These are phyloP conservation scores for Paraconiothyrium brasiliense DNA, from an alignment of 2,329 filamentous ascomycete species.

Conservation along the genomic window DNA sequence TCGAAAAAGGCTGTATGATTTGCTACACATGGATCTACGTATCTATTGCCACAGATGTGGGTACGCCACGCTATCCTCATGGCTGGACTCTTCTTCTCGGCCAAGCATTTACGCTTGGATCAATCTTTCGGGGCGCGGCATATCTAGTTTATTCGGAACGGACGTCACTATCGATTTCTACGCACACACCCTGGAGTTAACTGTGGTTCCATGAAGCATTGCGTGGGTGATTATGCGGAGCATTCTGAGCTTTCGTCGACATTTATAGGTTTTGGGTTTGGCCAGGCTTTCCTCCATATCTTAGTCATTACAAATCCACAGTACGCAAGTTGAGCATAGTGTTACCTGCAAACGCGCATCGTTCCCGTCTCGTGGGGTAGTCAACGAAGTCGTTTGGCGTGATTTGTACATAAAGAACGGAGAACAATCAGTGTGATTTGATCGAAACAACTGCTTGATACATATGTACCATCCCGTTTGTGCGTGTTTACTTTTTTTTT, in stretches of 20 bases:
- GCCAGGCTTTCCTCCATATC: slow-evolving; percentile 18
- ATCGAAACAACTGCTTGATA: neutral
- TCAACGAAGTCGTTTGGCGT: slow-evolving; percentile 24
- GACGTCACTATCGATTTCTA: slow-evolving; percentile 17
- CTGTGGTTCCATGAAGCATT: slow-evolving; percentile 40
- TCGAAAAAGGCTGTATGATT: slow-evolving; percentile 8
- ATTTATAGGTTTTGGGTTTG: slow-evolving; percentile 22
- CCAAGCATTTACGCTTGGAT: slow-evolving; percentile 1
- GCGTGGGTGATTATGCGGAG: slow-evolving; percentile 37
- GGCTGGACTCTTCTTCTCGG: slow-evolving; percentile 19
- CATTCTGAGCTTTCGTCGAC: slow-evolving; percentile 33
- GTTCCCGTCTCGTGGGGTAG: slow-evolving; percentile 18
- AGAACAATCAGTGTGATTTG: slow-evolving; percentile 15
- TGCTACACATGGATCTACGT: neutral
- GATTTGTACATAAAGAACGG: slow-evolving; percentile 30
- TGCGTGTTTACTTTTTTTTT: neutral
- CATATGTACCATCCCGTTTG: neutral
- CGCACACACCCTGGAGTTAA: slow-evolving; percentile 26
- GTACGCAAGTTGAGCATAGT: slow-evolving; percentile 26
- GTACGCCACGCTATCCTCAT: slow-evolving; percentile 8
- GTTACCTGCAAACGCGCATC: slow-evolving; percentile 22
- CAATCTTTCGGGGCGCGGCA: slow-evolving; percentile 5
- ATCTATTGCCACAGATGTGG: neutral
- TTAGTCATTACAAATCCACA: slow-evolving; percentile 18
- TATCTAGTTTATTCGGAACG: slow-evolving; percentile 19